Percentiles rank a stretch among this genome's conserved stretches.
Evolutionary conservation across 2,329 filamentous ascomycete genomes (phyloP).

Genomic region (Dactylellina drechsleri): DNA sequence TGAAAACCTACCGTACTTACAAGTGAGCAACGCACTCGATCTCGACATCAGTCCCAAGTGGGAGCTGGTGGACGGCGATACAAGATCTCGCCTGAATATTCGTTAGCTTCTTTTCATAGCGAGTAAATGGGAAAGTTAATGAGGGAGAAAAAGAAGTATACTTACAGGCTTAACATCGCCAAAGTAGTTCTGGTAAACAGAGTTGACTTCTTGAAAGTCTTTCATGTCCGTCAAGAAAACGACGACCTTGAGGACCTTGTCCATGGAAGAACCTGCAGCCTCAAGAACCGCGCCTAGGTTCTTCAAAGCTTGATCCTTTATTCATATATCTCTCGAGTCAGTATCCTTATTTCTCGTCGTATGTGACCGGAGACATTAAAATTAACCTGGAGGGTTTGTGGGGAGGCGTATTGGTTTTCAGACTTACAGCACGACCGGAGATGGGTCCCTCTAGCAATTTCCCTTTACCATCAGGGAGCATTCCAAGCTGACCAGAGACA

Average conservation of each 20-base stretch:
- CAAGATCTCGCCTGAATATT: constrained; percentile 73
- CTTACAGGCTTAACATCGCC: constrained; percentile 64
- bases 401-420: background rate
- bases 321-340: background rate
- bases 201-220: constrained; percentile 84
- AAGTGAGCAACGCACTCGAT: constrained; percentile 86
- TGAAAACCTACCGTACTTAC: constrained; percentile 60
- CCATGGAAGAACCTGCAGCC: constrained; percentile 79
- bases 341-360: background rate
- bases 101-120: background rate
- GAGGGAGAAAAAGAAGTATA: background rate
- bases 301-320: constrained; percentile 60
- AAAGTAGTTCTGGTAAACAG: constrained; percentile 77
- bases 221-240: constrained; percentile 93
- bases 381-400: too few relatives aligned
- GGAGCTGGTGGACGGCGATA: constrained; percentile 87
- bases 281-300: constrained; percentile 86
- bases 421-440: constrained; percentile 42
- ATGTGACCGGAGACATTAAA: too few relatives aligned
- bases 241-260: constrained; percentile 87
- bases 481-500: constrained; percentile 72
- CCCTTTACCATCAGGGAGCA: constrained; percentile 65
- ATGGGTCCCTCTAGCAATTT: constrained; percentile 63
- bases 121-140: background rate
- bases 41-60: constrained; percentile 86